These are phyloP conservation scores for Blastobotrys elegans DNA, from an alignment of 1,139 yeast genomes.

Conservation along the genomic window DNA sequence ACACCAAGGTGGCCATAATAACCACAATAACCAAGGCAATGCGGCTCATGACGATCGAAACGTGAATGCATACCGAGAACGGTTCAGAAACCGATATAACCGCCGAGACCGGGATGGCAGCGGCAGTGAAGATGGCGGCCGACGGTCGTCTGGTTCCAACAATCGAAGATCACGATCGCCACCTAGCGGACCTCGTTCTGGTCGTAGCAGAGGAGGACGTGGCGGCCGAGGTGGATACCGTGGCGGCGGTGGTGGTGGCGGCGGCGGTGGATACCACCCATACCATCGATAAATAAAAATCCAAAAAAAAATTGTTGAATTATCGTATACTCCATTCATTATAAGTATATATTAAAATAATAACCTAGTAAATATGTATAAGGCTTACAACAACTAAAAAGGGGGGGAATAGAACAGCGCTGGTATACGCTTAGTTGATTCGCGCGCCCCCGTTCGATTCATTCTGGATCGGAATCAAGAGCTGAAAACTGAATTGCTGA, in stretches of 20 bases:
- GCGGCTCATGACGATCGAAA: slow-evolving; percentile 18
- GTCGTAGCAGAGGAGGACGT: slow-evolving; percentile 28
- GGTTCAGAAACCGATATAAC: slow-evolving; percentile 23
- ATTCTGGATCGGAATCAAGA: too few relatives aligned
- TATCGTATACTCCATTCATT: too few relatives aligned
- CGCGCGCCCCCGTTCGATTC: too few relatives aligned
- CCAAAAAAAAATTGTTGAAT: too few relatives aligned
- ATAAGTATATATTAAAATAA: too few relatives aligned
- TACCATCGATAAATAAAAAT: slow-evolving; percentile 19
- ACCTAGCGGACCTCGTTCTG: slow-evolving; percentile 29
- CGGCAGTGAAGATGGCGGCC: slow-evolving; percentile 13
- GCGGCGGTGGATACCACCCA: slow-evolving; percentile 27
- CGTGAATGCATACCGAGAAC: slow-evolving; percentile 25
- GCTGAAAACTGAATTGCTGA: too few relatives aligned
- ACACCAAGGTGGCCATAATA: slow-evolving; percentile 1
- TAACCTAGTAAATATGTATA: too few relatives aligned
- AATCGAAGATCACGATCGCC: slow-evolving; percentile 29
- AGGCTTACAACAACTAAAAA: too few relatives aligned
- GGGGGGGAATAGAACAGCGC: too few relatives aligned
- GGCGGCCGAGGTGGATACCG: slow-evolving; percentile 21
- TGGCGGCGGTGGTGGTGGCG: slow-evolving; percentile 15
- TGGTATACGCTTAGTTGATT: too few relatives aligned
- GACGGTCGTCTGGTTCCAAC: slow-evolving; percentile 7
- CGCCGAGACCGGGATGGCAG: slow-evolving; percentile 25
- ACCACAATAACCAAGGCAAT: background rate